Evolutionary conservation across 371 early-diverging fungal species (phyloP).

Genomic region (Mycotypha africana): DNA sequence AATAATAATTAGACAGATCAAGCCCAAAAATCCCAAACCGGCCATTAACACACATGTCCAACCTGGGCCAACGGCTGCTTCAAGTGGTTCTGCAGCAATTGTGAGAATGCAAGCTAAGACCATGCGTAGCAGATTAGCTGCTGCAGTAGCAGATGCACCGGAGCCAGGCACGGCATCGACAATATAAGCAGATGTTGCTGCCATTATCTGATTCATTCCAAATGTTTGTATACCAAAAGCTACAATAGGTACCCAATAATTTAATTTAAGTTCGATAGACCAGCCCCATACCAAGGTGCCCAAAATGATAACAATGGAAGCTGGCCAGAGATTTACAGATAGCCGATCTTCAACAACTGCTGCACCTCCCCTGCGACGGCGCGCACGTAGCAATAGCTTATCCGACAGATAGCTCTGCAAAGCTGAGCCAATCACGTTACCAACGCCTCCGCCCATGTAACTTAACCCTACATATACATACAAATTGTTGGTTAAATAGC

Average conservation of each 20-base stretch:
- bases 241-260: constrained; percentile 30
- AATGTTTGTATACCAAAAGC: constrained; percentile 42
- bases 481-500: too few relatives aligned
- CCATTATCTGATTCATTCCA: constrained; percentile 38
- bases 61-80: constrained; percentile 17
- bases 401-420: constrained; percentile 41
- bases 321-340: constrained; percentile 31
- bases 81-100: constrained; percentile 22
- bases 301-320: constrained; percentile 29
- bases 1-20: constrained; percentile 5
- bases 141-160: constrained; percentile 40
- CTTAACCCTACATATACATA: constrained; percentile 26
- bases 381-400: constrained; percentile 25
- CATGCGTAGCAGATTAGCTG: constrained; percentile 40
- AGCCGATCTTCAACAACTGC: constrained; percentile 37
- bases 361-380: constrained; percentile 30
- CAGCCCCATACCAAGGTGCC: constrained; percentile 43
- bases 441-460: constrained; percentile 25
- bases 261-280: constrained; percentile 22
- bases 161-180: constrained; percentile 40
- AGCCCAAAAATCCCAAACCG: constrained; percentile 6
- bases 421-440: constrained; percentile 17
- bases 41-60: constrained; percentile 16
- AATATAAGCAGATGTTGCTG: constrained; percentile 35
- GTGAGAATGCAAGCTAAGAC: constrained; percentile 37